These are phyloP conservation scores for Kuraishia molischiana DNA, from an alignment of 805 yeast genomes.

Conservation along the genomic window DNA sequence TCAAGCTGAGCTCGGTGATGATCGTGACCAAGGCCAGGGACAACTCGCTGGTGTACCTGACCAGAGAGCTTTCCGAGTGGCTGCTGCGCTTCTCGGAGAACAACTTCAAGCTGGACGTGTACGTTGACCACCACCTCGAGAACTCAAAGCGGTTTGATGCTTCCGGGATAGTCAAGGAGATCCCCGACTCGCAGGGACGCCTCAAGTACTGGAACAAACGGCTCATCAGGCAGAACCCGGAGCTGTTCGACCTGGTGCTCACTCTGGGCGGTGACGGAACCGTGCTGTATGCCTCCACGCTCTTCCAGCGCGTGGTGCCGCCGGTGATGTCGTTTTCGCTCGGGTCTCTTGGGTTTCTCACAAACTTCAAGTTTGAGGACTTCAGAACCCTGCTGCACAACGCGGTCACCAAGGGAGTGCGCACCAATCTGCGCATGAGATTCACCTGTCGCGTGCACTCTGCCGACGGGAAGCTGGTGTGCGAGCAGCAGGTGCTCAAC, in stretches of 20 bases:
- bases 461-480: slow-evolving; percentile 40
- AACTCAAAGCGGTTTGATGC: slow-evolving; percentile 56
- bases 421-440: slow-evolving; percentile 76
- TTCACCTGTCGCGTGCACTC: slow-evolving; percentile 69
- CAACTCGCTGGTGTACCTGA: slow-evolving; percentile 61
- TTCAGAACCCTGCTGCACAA: slow-evolving; percentile 48
- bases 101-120: slow-evolving; percentile 29
- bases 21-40: slow-evolving; percentile 89
- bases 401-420: slow-evolving; percentile 62
- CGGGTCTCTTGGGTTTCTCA: slow-evolving; percentile 89
- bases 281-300: slow-evolving; percentile 76
- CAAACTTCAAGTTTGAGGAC: slow-evolving; percentile 73
- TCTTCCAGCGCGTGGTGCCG: slow-evolving; percentile 81
- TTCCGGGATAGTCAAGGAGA: slow-evolving; percentile 35
- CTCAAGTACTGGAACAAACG: slow-evolving; percentile 64
- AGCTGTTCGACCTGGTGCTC: slow-evolving; percentile 62
- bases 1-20: slow-evolving; percentile 63
- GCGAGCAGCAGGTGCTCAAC: slow-evolving; percentile 73
- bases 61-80: slow-evolving; percentile 79
- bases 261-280: slow-evolving; percentile 98
- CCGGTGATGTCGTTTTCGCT: slow-evolving; percentile 84
- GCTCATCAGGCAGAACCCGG: slow-evolving; percentile 35
- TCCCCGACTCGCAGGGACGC: slow-evolving; percentile 32
- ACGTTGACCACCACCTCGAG: slow-evolving; percentile 64
- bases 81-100: slow-evolving; percentile 26